Evolutionary conservation across 2,329 filamentous ascomycete genomes (phyloP), one percentile per base, ranked within the genome.

Genomic region (Apiospora rasikravindrae): DNA sequence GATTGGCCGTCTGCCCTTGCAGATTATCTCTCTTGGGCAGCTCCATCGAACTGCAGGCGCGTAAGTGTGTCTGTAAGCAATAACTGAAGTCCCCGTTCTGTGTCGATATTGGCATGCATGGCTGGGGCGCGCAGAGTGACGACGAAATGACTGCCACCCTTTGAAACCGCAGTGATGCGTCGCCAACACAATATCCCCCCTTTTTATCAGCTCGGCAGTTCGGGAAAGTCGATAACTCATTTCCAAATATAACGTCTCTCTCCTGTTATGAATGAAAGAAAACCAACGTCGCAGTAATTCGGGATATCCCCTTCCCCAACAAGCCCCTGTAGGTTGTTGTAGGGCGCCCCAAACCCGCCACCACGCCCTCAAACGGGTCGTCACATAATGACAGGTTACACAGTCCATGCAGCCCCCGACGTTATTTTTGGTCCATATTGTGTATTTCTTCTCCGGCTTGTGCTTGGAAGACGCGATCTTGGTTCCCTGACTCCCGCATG

Each of bases 311-410:
- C 19, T 3, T 33, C 51, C 29, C 16, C 26, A 26, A 5, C 1
- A 4, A 33, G 26, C 5, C 7, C 29, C 7, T 37, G 33, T 37
- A 37, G 33, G 33, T 16, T 47, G 44, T 8, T 0, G 53, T 37
- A 61, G 53, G 19, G 53, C 53, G 53, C 29, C 53, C 29, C 53
- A 24, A 61, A 61, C 16, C 29, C 53, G 13, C 53, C 53, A 40
- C 53, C 53, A 61, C 53, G 44, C 5, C 44, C 44, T 29, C n/a
- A 22, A 1, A n/a, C 53, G 29, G 53, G 29, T 61, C 2, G 29
- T 61, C 53, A 61, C 29, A 61, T 61, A 10, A 10, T 61, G 53
- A 61, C 53, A 37, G 53, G 53, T 37, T 61, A 61, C 53, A 61
- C 53, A 2, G n/a, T 22, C 53, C 53, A 61, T 61, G 53, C 29